These are phyloP conservation scores for Scheffersomyces lignicola DNA, from an alignment of 1,139 yeast species.

Conservation along the genomic window DNA sequence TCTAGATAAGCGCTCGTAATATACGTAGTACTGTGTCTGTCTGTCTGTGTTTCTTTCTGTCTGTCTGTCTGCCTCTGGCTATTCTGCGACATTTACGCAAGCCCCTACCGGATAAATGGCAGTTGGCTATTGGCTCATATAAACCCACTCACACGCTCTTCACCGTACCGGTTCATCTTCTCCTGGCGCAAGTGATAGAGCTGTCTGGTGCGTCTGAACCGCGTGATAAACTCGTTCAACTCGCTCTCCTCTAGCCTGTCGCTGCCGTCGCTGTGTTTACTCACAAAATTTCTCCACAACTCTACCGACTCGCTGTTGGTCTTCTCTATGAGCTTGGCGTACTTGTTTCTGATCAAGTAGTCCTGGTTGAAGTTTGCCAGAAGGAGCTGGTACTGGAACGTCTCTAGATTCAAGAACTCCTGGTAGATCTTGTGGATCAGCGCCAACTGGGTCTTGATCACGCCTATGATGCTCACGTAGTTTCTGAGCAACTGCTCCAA, in stretches of 20 bases:
- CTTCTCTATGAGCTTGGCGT: constrained; percentile 23
- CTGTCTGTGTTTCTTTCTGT: too few relatives aligned
- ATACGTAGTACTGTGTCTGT: too few relatives aligned
- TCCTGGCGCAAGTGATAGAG: constrained; percentile 56
- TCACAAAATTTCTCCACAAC: constrained; percentile 13
- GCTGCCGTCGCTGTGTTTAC: constrained; percentile 1
- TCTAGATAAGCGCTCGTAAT: too few relatives aligned
- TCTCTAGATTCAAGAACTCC: constrained; percentile 38
- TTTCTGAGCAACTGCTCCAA: constrained; percentile 22
- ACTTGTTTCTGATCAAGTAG: constrained; percentile 29
- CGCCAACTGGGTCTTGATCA: constrained; percentile 27
- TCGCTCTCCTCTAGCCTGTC: constrained; percentile 13
- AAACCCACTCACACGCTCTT: constrained; percentile 64
- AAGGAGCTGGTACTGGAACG: constrained; percentile 41
- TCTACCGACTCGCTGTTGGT: constrained; percentile 25
- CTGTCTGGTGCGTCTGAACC: constrained; percentile 48
- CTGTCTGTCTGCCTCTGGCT: too few relatives aligned
- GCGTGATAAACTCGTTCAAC: constrained; percentile 35
- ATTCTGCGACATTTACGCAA: too few relatives aligned
- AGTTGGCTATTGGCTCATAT: too few relatives aligned
- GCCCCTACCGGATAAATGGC: too few relatives aligned
- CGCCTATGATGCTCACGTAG: constrained; percentile 23
- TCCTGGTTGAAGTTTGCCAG: constrained; percentile 39
- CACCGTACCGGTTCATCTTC: constrained; percentile 61
- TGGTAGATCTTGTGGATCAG: constrained; percentile 27